phyloP scores from a whole-genome alignment of 2,329 filamentous ascomycete genomes.

The Cyclaneusma minus region DNA sequence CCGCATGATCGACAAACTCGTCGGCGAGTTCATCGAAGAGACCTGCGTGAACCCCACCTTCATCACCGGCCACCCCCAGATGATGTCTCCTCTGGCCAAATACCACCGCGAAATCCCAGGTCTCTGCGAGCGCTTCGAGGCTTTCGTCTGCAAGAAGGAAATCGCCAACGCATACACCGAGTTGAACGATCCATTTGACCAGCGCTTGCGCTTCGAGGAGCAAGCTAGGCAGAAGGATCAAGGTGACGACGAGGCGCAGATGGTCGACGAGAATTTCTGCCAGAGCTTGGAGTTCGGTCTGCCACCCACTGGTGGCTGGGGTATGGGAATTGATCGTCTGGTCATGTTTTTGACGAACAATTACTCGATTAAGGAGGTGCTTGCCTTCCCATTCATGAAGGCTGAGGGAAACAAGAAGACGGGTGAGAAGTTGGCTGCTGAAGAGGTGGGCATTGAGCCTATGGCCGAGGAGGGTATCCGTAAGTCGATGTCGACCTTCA shows the following conservation, averaged over 20 bases:
- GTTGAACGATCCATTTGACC: slow-evolving; percentile 93
- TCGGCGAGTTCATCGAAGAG: slow-evolving; percentile 89
- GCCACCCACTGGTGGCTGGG: slow-evolving; percentile 90
- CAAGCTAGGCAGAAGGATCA: slow-evolving; percentile 91
- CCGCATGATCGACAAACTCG: slow-evolving; percentile 90
- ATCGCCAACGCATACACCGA: slow-evolving; percentile 93
- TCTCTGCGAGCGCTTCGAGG: slow-evolving; percentile 93
- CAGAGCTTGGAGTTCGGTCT: slow-evolving; percentile 78
- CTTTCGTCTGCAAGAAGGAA: slow-evolving; percentile 94
- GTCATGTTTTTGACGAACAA: slow-evolving; percentile 95
- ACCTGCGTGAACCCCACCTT: slow-evolving; percentile 89
- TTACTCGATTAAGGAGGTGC: slow-evolving; percentile 89
- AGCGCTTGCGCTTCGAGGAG: slow-evolving; percentile 83
- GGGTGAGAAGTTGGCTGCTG: slow-evolving; percentile 35
- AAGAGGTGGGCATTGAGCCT: slow-evolving; percentile 44
- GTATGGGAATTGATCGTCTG: slow-evolving; percentile 86
- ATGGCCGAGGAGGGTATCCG: slow-evolving; percentile 41
- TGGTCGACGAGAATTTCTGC: slow-evolving; percentile 92
- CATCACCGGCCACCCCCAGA: slow-evolving; percentile 68
- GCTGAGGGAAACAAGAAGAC: slow-evolving; percentile 46
- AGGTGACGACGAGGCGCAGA: slow-evolving; percentile 92
- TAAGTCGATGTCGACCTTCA: slow-evolving; percentile 2
- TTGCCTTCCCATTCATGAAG: slow-evolving; percentile 98
- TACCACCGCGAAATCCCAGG: slow-evolving; percentile 70
- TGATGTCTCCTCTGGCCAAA: slow-evolving; percentile 96